Evolutionary conservation across 352 stramenopile genomes (phyloP).

Genomic region (Elongisporangium undulatum): DNA sequence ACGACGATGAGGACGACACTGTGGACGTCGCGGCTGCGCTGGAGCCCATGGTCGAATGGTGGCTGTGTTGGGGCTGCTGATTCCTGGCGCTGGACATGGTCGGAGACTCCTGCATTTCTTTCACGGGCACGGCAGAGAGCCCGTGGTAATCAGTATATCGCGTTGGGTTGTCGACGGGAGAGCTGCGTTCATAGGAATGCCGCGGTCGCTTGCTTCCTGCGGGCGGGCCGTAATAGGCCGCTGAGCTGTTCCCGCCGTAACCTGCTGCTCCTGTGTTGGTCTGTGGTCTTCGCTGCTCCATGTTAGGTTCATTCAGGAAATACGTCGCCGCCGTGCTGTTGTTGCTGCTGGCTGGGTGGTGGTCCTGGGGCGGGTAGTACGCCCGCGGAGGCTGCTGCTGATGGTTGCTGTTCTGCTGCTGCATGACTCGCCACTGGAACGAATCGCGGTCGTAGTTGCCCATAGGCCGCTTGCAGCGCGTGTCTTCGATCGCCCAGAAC

Average conservation of each 20-base stretch:
- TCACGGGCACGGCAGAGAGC: background rate
- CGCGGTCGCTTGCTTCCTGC: slow-evolving; percentile 13
- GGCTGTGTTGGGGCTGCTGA: background rate
- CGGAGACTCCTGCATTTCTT: background rate
- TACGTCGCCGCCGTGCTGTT: background rate
- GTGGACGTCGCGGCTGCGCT: background rate
- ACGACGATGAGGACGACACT: background rate
- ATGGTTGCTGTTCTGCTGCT: slow-evolving; percentile 21
- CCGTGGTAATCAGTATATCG: background rate
- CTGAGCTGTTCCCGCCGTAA: background rate
- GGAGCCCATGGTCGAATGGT: background rate
- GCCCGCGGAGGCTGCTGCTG: slow-evolving; percentile 7
- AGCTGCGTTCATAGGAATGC: slow-evolving; percentile 13
- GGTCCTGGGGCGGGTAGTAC: slow-evolving; percentile 3
- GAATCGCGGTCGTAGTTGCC: slow-evolving; percentile 52
- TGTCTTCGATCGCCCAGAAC: slow-evolving; percentile 4
- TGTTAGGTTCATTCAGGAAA: background rate
- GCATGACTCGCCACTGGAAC: slow-evolving; percentile 42
- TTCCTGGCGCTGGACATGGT: background rate
- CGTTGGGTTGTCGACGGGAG: slow-evolving; percentile 3
- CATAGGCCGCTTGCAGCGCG: slow-evolving; percentile 16
- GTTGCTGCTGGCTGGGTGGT: slow-evolving; percentile 12
- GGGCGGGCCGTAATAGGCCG: slow-evolving; percentile 9
- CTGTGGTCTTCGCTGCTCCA: background rate
- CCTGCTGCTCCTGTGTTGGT: slow-evolving; percentile 1